These are phyloP conservation scores for Kokia cookei DNA, from an alignment of 441 rosid genomes.

Conservation along the genomic window DNA sequence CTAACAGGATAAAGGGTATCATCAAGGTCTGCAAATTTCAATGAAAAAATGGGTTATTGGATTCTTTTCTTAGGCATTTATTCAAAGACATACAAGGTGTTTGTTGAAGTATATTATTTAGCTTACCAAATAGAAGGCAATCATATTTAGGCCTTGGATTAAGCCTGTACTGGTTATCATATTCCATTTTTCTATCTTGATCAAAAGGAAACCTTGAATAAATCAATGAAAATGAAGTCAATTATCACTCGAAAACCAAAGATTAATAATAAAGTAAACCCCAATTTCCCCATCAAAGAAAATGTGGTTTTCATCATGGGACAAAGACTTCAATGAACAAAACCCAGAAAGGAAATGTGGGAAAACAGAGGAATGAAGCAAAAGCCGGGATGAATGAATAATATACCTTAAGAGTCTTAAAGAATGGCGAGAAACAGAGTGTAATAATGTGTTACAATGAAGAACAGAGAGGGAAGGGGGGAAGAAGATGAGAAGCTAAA, in stretches of 20 bases:
- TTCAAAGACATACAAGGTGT: neutral
- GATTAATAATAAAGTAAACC: neutral
- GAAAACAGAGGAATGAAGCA: neutral
- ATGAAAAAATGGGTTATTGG: neutral
- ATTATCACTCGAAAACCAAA: neutral
- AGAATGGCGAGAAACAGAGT: neutral
- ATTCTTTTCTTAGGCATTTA: neutral
- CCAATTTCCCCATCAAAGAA: neutral
- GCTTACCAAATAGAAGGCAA: constrained; percentile 81
- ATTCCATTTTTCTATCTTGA: constrained; percentile 41
- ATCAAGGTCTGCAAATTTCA: constrained; percentile 62
- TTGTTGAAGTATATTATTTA: neutral
- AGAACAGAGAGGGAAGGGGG: constrained; percentile 27
- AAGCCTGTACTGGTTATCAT: constrained; percentile 31
- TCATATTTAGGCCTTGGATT: constrained; percentile 53
- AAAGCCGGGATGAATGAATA: too few species aligned
- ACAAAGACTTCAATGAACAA: neutral
- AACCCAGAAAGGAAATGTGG: constrained; percentile 11
- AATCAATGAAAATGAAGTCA: constrained; percentile 19
- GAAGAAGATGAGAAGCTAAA: constrained; percentile 22
- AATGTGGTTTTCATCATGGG: neutral
- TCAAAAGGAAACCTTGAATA: constrained; percentile 26
- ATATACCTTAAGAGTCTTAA: neutral
- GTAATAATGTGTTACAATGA: neutral
- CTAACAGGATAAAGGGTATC: constrained; percentile 88